Conservation (phyloP, 1,139 yeast species). For the Taphrina flavorubra region DNA sequence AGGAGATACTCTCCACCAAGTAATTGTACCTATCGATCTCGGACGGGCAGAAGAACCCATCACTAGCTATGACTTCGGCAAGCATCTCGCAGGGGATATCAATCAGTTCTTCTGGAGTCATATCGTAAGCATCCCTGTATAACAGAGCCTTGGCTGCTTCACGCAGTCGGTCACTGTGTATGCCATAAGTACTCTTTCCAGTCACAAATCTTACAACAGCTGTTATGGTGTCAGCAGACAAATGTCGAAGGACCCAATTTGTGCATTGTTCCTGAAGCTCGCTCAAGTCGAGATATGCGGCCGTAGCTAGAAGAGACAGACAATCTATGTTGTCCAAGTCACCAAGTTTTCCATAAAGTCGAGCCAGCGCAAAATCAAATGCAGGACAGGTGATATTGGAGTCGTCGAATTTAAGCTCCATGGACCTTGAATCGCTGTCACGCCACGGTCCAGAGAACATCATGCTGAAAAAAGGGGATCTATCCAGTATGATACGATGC, state of each 20-base stretch:
- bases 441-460: slow-evolving; percentile 58
- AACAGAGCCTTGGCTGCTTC: slow-evolving; percentile 58
- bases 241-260: slow-evolving; percentile 51
- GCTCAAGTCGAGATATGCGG: slow-evolving; percentile 58
- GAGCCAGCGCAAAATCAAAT: slow-evolving; percentile 57
- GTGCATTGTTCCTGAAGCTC: slow-evolving; percentile 58
- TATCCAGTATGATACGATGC: slow-evolving; percentile 57
- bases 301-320: slow-evolving; percentile 57
- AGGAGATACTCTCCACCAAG: slow-evolving; percentile 54
- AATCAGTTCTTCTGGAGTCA: slow-evolving; percentile 57
- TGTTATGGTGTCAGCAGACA: slow-evolving; percentile 53
- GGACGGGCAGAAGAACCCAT: slow-evolving; percentile 59
- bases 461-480: slow-evolving; percentile 58
- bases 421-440: slow-evolving; percentile 48
- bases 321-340: slow-evolving; percentile 52
- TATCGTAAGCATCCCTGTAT: slow-evolving; percentile 58
- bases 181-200: slow-evolving; percentile 55
- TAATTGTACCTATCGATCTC: slow-evolving; percentile 63
- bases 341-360: slow-evolving; percentile 57
- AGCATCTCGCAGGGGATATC: slow-evolving; percentile 56
- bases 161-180: slow-evolving; percentile 55
- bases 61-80: slow-evolving; percentile 57
- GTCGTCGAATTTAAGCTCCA: slow-evolving; percentile 55
- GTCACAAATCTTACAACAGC: slow-evolving; percentile 56
- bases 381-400: slow-evolving; percentile 55